phyloP scores from a whole-genome alignment of 106 monocot genomes.

The Allium cepa region DNA sequence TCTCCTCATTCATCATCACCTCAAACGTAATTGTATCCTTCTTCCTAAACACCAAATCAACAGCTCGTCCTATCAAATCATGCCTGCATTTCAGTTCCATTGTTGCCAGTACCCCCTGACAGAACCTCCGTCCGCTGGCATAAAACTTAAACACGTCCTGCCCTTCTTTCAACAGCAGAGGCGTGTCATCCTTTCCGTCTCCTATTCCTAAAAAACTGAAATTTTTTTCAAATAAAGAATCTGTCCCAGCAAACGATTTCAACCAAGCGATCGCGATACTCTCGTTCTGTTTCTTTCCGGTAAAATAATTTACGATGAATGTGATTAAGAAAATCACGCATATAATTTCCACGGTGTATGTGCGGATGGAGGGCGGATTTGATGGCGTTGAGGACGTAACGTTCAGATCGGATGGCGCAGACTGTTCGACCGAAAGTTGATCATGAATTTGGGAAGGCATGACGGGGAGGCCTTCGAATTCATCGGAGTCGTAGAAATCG shows the following conservation, averaged over 20 bases:
- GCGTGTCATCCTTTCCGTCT: slow-evolving; percentile 79
- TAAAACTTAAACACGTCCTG: slow-evolving; percentile 92
- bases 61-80: slow-evolving; percentile 61
- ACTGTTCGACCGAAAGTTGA: background rate
- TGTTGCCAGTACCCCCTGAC: slow-evolving; percentile 76
- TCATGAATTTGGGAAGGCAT: slow-evolving; percentile 7
- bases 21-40: slow-evolving; percentile 82
- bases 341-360: slow-evolving; percentile 58
- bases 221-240: slow-evolving; percentile 81
- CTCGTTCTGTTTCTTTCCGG: slow-evolving; percentile 78
- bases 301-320: slow-evolving; percentile 76
- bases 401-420: background rate
- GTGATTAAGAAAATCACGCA: slow-evolving; percentile 69
- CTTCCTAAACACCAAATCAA: slow-evolving; percentile 48
- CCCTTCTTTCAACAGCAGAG: slow-evolving; percentile 83
- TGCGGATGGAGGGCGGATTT: slow-evolving; percentile 9
- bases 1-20: slow-evolving; percentile 89
- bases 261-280: slow-evolving; percentile 76
- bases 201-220: slow-evolving; percentile 88
- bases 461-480: slow-evolving; percentile 84
- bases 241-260: slow-evolving; percentile 56
- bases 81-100: slow-evolving; percentile 62
- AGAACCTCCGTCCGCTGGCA: slow-evolving; percentile 84
- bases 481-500: slow-evolving; percentile 85
- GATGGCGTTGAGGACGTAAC: slow-evolving; percentile 6